phyloP scores from a whole-genome alignment of 2,329 filamentous ascomycete species.

The Alternaria infectoria region DNA sequence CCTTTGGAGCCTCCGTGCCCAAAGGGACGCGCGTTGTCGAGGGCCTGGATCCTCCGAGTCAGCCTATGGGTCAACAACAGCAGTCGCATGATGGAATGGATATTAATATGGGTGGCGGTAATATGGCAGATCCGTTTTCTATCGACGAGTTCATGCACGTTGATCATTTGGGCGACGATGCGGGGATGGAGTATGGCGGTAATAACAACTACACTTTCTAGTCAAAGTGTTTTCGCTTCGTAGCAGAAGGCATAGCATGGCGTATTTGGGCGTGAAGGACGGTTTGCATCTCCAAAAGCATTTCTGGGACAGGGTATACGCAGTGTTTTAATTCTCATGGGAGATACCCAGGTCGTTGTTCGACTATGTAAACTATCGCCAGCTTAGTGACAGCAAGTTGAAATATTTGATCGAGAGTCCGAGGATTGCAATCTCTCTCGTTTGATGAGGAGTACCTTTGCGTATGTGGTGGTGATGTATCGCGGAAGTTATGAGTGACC shows the following conservation, averaged over 20 bases:
- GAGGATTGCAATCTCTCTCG: no score
- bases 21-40: slow-evolving; percentile 47
- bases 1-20: slow-evolving; percentile 53
- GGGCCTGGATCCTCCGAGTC: slow-evolving; percentile 39
- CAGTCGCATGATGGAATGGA: slow-evolving; percentile 21
- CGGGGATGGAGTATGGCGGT: slow-evolving; percentile 19
- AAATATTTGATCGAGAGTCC: no score
- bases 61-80: slow-evolving; percentile 11
- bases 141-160: slow-evolving; percentile 54
- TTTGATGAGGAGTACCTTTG: no score
- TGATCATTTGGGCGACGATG: slow-evolving; percentile 42
- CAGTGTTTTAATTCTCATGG: not conserved
- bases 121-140: slow-evolving; percentile 16
- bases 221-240: not conserved
- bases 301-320: not conserved
- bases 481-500: no score
- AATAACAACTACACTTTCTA: slow-evolving; percentile 7
- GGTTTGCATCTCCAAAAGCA: not conserved
- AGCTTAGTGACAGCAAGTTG: not conserved
- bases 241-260: not conserved
- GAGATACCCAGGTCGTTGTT: not conserved
- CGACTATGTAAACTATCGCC: not conserved
- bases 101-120: slow-evolving; percentile 10
- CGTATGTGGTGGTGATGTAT: no score
- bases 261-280: not conserved